Base-by-base conservation (phyloP, 1,284 basidiomycete genomes). In the Trametes polyzona region DNA sequence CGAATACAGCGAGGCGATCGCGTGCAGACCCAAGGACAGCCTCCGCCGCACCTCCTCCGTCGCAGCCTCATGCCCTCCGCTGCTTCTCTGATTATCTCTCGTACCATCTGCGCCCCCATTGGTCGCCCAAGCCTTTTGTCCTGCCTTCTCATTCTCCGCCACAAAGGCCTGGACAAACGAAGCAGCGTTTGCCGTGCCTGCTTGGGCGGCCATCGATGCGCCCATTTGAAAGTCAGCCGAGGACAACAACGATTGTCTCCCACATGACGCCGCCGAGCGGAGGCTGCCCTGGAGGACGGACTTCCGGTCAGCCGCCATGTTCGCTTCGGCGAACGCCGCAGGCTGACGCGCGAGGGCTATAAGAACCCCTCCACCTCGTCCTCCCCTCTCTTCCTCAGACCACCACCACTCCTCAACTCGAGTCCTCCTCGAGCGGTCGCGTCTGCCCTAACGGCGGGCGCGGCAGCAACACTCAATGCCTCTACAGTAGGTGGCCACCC, bases 351-450 rank as follows among this genome's bases (percentile, higher is more conserved):
- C 35, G 5, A 6, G 14, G 23, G 8, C 26, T 52, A 46, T 52
- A 52, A 29, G 29, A 52, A 46, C 51, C 42, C 33, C 30, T 44
- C 27, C 7, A 32, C 35, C 29, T 26, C 17, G 33, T 24, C 12
- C 46, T 39, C 19, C 51, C 37, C 51, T 53, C n/a, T 39, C 32
- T 37, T 19, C 35, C 42, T 24, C 42, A 43, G 26, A 37, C 32
- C 52, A 33, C 36, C 50, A 44, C 16, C 26, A 7, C 29, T 23
- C 24, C 19, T 33, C 19, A 24, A 10, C 51, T 46, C 42, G 51
- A 37, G 30, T 44, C 17, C 46, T 19, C 29, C 26, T 52, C 50
- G 50, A 46, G 51, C 35, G 6, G 51, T 42, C 51, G 42, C 42
- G 42, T 35, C 29, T 11, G 41, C 51, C 26, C 12, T 8, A 37